Base-by-base conservation (phyloP, 768 basidiomycete species). In the Leucocoprinus leucothites region DNA sequence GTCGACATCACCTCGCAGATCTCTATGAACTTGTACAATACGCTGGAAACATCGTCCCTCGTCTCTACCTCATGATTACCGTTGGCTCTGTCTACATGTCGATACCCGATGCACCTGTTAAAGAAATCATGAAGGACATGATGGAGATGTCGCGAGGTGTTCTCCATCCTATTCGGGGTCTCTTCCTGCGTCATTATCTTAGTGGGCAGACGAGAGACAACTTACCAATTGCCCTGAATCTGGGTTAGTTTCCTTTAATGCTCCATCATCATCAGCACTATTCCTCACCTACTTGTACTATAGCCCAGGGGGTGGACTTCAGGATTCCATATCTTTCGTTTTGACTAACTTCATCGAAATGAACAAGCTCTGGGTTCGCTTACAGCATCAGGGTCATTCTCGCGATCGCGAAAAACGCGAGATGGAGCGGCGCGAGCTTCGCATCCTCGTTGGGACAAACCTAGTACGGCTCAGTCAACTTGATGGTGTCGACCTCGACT, bases 121-220 rank as follows among this genome's bases (percentile, higher is more conserved):
- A 94, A 78, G 96, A 99, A 74, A 94, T 99, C 59, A 99, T 98
- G 96, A 98, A 97, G 79, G 97, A 99, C 71, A 98, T 98, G 96
- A 89, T 99, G 89, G 97, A 99, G 71, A 98, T 98, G 97, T 94
- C 94, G 34, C 79, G 94, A 18, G 97, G 97, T 58, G 94, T 99
- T 3, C 79, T 98, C 59, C 94, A 98, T 68, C 96, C 97, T n/a
- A 93, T 94, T 48, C 81, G 97, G 44, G 97, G 97, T 16, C 74
- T 99, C 31, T 99, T 99, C 73, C 76, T 99, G 34, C 81, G 96
- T 24, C 96, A 99, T 67, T 98, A 98, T 70, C 84, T 98, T 31
- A 94, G 91, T 57, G 96, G 97, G 13, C 95, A 98, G 75, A 98
- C 97, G 14, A 81, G 94, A 60, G 95, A 98, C 65, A 85, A 96